Evolutionary conservation across 2,329 filamentous ascomycete genomes (phyloP).

Genomic region (Colletotrichum sp.): DNA sequence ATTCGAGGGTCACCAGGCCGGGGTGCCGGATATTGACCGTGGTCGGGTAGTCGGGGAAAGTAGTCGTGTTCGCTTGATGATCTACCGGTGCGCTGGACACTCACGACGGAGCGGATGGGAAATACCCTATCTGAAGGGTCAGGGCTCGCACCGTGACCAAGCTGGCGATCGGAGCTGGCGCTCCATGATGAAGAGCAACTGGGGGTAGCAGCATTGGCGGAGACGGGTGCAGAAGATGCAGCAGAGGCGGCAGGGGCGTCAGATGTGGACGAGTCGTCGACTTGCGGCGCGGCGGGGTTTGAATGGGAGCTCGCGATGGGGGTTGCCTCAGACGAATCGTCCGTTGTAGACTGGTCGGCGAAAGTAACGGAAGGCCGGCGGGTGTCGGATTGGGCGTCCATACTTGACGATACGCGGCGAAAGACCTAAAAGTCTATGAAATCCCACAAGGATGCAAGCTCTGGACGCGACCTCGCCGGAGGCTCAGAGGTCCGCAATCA

Average conservation of each 20-base stretch:
- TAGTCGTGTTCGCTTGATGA: constrained; percentile 44
- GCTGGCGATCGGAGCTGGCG: constrained; percentile 44
- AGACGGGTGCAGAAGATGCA: background rate
- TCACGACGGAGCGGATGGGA: constrained; percentile 81
- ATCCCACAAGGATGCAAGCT: background rate
- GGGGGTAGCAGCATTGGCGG: constrained; percentile 26
- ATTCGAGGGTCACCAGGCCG: constrained; percentile 32
- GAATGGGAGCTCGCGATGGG: constrained; percentile 5
- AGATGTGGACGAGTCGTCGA: background rate
- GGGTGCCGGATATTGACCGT: constrained; percentile 33
- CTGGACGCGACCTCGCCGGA: constrained; percentile 12
- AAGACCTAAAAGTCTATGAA: constrained; percentile 12
- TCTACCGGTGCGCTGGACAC: constrained; percentile 62
- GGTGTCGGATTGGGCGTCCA: constrained; percentile 2
- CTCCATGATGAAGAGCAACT: constrained; percentile 46
- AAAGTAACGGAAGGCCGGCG: constrained; percentile 8
- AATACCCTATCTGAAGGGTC: constrained; percentile 69
- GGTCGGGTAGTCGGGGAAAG: constrained; percentile 37
- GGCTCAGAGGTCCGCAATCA: constrained; percentile 7
- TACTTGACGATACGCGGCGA: background rate
- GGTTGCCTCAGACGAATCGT: constrained; percentile 4
- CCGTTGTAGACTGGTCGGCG: background rate
- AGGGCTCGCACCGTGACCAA: constrained; percentile 32
- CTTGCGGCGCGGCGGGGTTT: background rate
- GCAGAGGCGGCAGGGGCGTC: background rate